Evolutionary conservation across 495 filamentous ascomycete species (phyloP), one percentile per base, ranked within the genome.

Genomic region (Trichoderma asperelloides): DNA sequence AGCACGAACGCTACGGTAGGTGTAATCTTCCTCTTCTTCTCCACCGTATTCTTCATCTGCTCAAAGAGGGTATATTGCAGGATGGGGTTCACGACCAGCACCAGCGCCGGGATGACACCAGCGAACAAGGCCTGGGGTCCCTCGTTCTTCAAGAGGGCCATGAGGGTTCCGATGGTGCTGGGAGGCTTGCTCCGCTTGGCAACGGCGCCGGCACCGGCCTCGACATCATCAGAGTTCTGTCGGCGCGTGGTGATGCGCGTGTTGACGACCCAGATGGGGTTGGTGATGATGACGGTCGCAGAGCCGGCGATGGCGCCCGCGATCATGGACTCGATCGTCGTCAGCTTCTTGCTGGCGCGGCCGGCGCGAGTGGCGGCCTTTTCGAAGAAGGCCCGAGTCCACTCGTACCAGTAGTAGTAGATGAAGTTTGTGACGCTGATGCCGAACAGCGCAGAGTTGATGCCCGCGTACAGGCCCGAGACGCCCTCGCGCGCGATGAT

Each of bases 331-430:
- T 98, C 94, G 60, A 92, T 70, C 0, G 95, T 93, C 30, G 91
- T 95, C 71, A 98, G 87, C 73, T 91, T 93, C 75, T 87, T 89
- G 40, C 87, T 89, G 39, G 86, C 83, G 47, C 93, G 88, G n/a
- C 91, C 90, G 57, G 90, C 77, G 70, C 86, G 86, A 40, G 81
- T 71, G 39, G 92, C 92, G 15, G 93, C 91, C 47, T 86, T 86
- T 76, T 96, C 91, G 78, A 98, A 97, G 71, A 88, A 88, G 55
- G 91, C 82, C 27, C 95, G 89, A 65, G 93, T 94, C 90, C 92
- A 98, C 80, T 99, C 95, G 80, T 97, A 99, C 91, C 95, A 99
- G 79, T 99, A 99, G 79, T 99, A 99, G 79, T 99, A 99, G 27
- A 99, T 93, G 71, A 99, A 98, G 78, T 99, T 99, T 66, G 95